These are phyloP conservation scores for Cetraspora pellucida DNA, from an alignment of 192 early-diverging fungal genomes.

Conservation along the genomic window DNA sequence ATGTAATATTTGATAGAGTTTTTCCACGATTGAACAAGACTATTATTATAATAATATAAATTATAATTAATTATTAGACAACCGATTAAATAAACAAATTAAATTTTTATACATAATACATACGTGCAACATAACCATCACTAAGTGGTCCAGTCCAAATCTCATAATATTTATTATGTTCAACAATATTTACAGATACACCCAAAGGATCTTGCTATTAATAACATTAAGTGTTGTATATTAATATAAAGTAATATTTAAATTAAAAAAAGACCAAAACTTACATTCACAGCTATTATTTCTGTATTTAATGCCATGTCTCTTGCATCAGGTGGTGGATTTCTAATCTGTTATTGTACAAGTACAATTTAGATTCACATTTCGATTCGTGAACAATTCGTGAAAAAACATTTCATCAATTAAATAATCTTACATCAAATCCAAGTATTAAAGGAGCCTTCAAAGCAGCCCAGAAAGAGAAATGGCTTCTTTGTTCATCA, in stretches of 20 bases:
- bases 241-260: too few species aligned
- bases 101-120: too few species aligned
- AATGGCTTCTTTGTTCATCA: constrained; percentile 34
- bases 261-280: too few species aligned
- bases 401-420: constrained; percentile 39
- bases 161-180: background rate
- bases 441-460: constrained; percentile 64
- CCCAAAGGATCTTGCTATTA: constrained; percentile 57
- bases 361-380: too few species aligned
- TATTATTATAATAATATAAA: background rate
- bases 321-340: constrained; percentile 32
- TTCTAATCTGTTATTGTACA: constrained; percentile 17
- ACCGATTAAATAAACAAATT: too few species aligned
- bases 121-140: constrained; percentile 10
- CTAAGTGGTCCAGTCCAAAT: constrained; percentile 15
- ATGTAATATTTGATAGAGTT: background rate
- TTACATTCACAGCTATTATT: constrained; percentile 56
- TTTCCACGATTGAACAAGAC: background rate
- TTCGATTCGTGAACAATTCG: too few species aligned
- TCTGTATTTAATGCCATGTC: constrained; percentile 51
- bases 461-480: constrained; percentile 55
- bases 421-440: constrained; percentile 45
- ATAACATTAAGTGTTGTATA: too few species aligned
- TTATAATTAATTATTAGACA: background rate
- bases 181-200: constrained; percentile 6